Percentiles rank a stretch among this genome's conserved stretches.
These are phyloP conservation scores for Emericellopsis terricola DNA, from an alignment of 495 filamentous ascomycete genomes.

Conservation along the genomic window DNA sequence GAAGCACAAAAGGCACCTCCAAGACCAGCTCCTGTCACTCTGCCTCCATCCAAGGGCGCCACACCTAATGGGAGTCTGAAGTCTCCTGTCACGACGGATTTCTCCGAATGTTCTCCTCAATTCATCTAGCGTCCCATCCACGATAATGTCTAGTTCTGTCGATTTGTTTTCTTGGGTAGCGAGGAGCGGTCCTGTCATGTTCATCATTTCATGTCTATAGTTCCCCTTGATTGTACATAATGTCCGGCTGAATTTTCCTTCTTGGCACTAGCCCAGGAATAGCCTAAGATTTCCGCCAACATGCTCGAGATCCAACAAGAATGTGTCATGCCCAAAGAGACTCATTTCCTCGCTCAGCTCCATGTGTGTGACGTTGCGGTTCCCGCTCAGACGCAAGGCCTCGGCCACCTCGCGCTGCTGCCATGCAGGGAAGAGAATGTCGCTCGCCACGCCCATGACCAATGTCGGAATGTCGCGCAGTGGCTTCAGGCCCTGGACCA, in stretches of 20 bases:
- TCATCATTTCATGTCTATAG: no score
- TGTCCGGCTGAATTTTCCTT: no score
- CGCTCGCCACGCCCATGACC: slow-evolving; percentile 86
- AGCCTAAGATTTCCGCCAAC: slow-evolving; percentile 66
- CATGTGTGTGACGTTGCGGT: slow-evolving; percentile 61
- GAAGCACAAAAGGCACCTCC: slow-evolving; percentile 2
- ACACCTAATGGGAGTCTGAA: slow-evolving; percentile 6
- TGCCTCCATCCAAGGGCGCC: not conserved
- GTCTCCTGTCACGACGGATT: slow-evolving; percentile 8
- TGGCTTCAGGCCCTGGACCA: slow-evolving; percentile 54
- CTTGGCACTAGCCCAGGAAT: slow-evolving; percentile 41
- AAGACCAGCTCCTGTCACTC: not conserved
- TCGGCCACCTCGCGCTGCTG: slow-evolving; percentile 91
- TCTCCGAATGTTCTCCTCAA: slow-evolving; percentile 10
- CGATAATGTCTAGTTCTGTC: no score
- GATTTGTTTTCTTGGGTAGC: no score
- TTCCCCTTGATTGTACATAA: no score
- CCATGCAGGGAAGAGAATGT: slow-evolving; percentile 96
- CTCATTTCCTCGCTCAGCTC: slow-evolving; percentile 87
- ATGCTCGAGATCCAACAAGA: slow-evolving; percentile 80
- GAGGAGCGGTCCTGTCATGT: no score
- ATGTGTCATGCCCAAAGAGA: slow-evolving; percentile 92
- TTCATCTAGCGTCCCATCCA: no score
- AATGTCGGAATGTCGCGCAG: slow-evolving; percentile 61
- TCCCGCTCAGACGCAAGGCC: slow-evolving; percentile 59